Conservation (phyloP, 1,284 basidiomycete species). For the Takashimella tepidaria region DNA sequence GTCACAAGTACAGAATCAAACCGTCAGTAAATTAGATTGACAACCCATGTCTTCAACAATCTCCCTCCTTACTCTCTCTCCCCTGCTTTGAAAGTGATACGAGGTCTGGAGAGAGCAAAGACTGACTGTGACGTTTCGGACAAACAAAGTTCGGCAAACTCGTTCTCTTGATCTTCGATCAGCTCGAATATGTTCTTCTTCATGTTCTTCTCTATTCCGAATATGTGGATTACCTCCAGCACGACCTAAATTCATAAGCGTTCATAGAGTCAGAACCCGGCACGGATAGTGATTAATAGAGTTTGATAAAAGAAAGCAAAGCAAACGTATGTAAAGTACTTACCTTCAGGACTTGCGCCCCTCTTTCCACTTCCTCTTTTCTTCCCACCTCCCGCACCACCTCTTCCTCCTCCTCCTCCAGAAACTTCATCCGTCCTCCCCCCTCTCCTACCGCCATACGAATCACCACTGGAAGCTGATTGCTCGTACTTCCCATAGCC, state of each 20-base stretch:
- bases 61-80: too few species aligned
- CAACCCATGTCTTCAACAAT: too few species aligned
- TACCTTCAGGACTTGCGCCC: too few species aligned
- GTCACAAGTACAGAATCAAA: too few species aligned
- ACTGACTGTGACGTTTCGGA: conserved; percentile 88
- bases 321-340: too few species aligned
- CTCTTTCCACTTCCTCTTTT: background rate
- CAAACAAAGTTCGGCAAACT: conserved; percentile 91
- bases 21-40: too few species aligned
- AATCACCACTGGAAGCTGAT: conserved; percentile 1
- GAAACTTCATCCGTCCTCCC: conserved; percentile 14
- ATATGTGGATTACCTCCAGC: background rate
- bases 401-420: conserved; percentile 55
- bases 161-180: conserved; percentile 55
- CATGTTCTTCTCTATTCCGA: background rate
- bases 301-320: too few species aligned
- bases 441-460: conserved; percentile 8
- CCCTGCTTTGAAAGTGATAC: too few species aligned
- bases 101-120: too few species aligned
- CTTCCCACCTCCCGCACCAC: conserved; percentile 49
- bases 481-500: conserved; percentile 10
- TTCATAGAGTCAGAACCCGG: too few species aligned
- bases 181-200: conserved; percentile 54
- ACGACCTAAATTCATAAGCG: too few species aligned
- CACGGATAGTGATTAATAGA: too few species aligned